Evolutionary conservation across 2,329 filamentous ascomycete species (phyloP), one percentile per base, ranked within the genome.

Genomic region (Trichothecium sympodiale): DNA sequence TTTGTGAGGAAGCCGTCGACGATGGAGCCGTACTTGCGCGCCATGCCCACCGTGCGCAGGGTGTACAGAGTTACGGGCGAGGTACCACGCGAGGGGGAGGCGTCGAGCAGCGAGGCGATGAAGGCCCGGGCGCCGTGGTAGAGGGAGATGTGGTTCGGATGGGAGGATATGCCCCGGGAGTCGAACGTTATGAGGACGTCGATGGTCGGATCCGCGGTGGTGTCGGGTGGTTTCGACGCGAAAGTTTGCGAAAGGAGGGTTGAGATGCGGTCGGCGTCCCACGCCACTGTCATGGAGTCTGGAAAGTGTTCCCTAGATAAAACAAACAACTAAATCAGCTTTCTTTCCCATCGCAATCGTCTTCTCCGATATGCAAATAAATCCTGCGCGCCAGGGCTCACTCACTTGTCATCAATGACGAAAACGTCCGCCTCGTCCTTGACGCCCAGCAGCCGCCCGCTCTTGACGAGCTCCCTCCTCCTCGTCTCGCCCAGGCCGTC

Each of bases 101-200:
- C 71, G 34, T 71, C 69, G 57, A 80, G 74, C 34, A 94, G 68
- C 7, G 66, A 58, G 35, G 69, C 62, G 36, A 93, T 56, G 55
- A 94, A 96, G 33, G 72, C 59, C 31, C 74, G 71, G 6, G 86
- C 84, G 38, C 89, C 91, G 55, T 83, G 71, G 62, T 87, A 87
- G 8, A 96, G 74, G 5, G 87, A 87, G 43, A 83, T 82, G 63
- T 98, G 91, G 65, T 98, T 98, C 16, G 87, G 86, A 59, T 98
- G 91, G 30, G 75, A 74, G 39, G 86, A 94, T 33, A 98, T 70
- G 40, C 91, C 91, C 33, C 61, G 44, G n/a, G 59, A 54, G 62
- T 98, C 91, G 54, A 98, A 98, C 20, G 91, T 98, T 45, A 98
- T 67, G 46, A 98, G 71, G 18, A 81, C 72, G 58, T 94, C 86